Percentiles rank a stretch among this genome's conserved stretches.
These are phyloP conservation scores for Austroboletus festivus DNA, from an alignment of 768 basidiomycete species.

Conservation along the genomic window DNA sequence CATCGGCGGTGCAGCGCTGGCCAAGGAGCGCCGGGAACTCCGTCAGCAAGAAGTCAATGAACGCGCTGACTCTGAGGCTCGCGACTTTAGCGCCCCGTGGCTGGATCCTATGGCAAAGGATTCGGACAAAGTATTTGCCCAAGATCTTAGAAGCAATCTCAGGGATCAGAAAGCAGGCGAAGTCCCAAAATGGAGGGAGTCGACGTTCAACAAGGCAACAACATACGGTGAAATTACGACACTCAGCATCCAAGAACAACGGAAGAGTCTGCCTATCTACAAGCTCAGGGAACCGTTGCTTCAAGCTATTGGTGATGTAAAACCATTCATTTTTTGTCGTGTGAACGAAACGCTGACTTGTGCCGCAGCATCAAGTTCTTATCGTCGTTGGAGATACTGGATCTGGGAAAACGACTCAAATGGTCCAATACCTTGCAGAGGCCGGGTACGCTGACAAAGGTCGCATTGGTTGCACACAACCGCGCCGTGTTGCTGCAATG, in stretches of 20 bases:
- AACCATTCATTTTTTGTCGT: constrained; percentile 1
- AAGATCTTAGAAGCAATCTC: constrained; percentile 80
- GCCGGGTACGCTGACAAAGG: constrained; percentile 88
- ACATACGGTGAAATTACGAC: constrained; percentile 92
- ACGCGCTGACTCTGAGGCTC: constrained; percentile 87
- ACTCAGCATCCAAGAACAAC: constrained; percentile 90
- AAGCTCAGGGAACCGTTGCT: constrained; percentile 89
- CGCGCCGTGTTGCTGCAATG: constrained; percentile 98
- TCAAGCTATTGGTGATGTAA: constrained; percentile 86
- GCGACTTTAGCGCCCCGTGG: constrained; percentile 96
- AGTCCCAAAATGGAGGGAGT: constrained; percentile 87
- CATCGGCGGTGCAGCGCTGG: constrained; percentile 86
- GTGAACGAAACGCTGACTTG: constrained; percentile 14
- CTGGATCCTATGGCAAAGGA: constrained; percentile 95
- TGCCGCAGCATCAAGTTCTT: constrained; percentile 71
- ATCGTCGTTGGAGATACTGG: constrained; percentile 99
- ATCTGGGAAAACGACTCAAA: constrained; percentile 98
- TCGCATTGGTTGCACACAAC: constrained; percentile 95
- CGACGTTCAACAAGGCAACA: constrained; percentile 91
- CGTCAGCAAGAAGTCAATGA: constrained; percentile 95
- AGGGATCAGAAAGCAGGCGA: constrained; percentile 82
- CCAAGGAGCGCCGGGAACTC: constrained; percentile 92
- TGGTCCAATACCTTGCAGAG: constrained; percentile 98
- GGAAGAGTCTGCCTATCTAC: constrained; percentile 88
- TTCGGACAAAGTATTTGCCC: constrained; percentile 84